Conservation (phyloP, 2,329 filamentous ascomycete genomes). For the Arthrinium puccinioides region DNA sequence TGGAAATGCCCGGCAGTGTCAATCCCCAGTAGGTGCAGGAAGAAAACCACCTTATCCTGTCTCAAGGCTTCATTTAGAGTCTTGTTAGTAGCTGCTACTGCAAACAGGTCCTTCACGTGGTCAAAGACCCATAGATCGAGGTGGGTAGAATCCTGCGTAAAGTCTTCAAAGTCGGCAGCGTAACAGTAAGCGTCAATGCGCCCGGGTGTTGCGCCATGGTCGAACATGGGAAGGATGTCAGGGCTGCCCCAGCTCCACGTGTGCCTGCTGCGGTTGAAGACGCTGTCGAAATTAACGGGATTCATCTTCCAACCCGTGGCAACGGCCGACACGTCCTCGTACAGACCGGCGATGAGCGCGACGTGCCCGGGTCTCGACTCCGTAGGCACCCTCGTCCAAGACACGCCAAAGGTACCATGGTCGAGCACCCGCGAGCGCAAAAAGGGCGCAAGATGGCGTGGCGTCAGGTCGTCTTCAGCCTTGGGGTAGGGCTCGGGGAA, state of each 20-base stretch:
- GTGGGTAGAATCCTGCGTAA: conserved; percentile 70
- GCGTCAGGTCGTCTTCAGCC: conserved; percentile 52
- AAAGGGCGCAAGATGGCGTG: conserved; percentile 81
- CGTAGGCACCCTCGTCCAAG: conserved; percentile 92
- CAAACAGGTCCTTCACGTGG: conserved; percentile 80
- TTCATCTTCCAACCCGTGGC: conserved; percentile 98
- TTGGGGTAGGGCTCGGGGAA: conserved; percentile 79
- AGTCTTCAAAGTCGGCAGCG: conserved; percentile 80
- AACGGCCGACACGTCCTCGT: conserved; percentile 96
- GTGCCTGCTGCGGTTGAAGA: conserved; percentile 93
- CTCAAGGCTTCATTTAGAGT: conserved; percentile 66
- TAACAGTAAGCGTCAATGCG: conserved; percentile 85
- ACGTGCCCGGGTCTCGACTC: conserved; percentile 96
- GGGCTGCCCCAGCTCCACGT: conserved; percentile 99
- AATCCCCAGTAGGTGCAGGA: conserved; percentile 84
- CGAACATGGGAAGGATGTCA: conserved; percentile 96
- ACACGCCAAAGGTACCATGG: conserved; percentile 93
- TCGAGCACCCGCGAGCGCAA: conserved; percentile 81
- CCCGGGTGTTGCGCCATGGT: conserved; percentile 81
- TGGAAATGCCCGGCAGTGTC: conserved; percentile 85
- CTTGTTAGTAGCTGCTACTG: conserved; percentile 68
- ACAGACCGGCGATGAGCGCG: conserved; percentile 89
- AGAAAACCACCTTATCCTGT: conserved; percentile 87
- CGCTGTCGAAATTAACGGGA: conserved; percentile 95
- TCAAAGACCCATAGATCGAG: conserved; percentile 96